Conservation (phyloP, 768 basidiomycete species). For the Russula sp. region DNA sequence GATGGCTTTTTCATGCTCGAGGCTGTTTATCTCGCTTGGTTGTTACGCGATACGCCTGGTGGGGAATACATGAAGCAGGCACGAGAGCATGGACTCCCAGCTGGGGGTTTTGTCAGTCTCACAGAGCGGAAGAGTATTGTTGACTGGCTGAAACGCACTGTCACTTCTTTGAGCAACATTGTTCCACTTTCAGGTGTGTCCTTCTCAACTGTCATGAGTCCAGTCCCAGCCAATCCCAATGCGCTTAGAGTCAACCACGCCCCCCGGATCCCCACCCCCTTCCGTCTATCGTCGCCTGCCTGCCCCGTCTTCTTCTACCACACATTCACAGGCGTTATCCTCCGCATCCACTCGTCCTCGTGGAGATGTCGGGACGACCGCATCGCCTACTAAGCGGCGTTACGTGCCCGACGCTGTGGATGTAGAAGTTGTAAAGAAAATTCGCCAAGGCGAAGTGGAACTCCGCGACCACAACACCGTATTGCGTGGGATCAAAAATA, state of each 20-base stretch:
- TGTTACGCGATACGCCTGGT: slow-evolving; percentile 60
- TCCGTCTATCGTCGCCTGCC: slow-evolving; percentile 8
- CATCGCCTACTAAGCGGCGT: slow-evolving; percentile 55
- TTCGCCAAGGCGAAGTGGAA: slow-evolving; percentile 70
- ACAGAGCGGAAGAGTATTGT: slow-evolving; percentile 83
- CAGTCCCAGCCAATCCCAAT: background rate
- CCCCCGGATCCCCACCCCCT: slow-evolving; percentile 49
- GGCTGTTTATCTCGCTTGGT: slow-evolving; percentile 82
- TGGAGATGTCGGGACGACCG: slow-evolving; percentile 22
- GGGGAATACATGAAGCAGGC: slow-evolving; percentile 89
- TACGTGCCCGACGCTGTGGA: slow-evolving; percentile 78
- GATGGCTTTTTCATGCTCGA: slow-evolving; percentile 74
- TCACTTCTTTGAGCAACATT: slow-evolving; percentile 45
- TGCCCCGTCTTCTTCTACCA: slow-evolving; percentile 22
- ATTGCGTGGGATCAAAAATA: slow-evolving; percentile 74
- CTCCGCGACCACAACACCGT: slow-evolving; percentile 78
- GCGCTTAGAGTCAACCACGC: slow-evolving; percentile 47
- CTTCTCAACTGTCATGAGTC: background rate
- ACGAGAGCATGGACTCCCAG: slow-evolving; percentile 58
- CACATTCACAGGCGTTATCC: slow-evolving; percentile 19
- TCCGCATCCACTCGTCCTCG: slow-evolving; percentile 21
- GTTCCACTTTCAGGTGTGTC: slow-evolving; percentile 41
- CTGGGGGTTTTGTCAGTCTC: slow-evolving; percentile 73
- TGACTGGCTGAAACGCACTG: slow-evolving; percentile 74
- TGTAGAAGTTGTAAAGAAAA: slow-evolving; percentile 80